phyloP scores from a whole-genome alignment of 208 protist species.

The Crithidia fasciculata region DNA sequence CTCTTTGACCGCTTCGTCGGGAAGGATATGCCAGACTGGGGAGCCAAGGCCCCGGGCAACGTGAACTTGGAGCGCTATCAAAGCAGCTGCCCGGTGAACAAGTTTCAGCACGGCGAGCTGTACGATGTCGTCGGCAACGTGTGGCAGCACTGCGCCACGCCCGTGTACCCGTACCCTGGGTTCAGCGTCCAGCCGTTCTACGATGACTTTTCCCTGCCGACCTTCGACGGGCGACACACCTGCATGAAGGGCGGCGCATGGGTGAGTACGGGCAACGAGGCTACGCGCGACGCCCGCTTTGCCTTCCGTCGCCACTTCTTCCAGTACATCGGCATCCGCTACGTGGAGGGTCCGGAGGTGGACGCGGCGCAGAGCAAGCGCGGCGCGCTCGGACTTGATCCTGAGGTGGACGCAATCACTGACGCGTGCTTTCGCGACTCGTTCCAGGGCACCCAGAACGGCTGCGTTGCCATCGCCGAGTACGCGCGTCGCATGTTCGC shows the following conservation, averaged over 20 bases:
- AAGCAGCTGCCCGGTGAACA: slow-evolving; percentile 85
- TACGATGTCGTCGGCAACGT: slow-evolving; percentile 96
- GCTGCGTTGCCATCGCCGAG: slow-evolving; percentile 74
- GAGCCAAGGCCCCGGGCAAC: slow-evolving; percentile 76
- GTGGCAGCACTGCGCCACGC: slow-evolving; percentile 95
- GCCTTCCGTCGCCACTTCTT: slow-evolving; percentile 97
- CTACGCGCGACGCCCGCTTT: slow-evolving; percentile 92
- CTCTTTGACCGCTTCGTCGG: slow-evolving; percentile 83
- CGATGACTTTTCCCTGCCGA: slow-evolving; percentile 97
- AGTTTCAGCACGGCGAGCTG: slow-evolving; percentile 80
- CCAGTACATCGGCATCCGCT: slow-evolving; percentile 94
- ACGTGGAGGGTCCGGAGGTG: slow-evolving; percentile 80
- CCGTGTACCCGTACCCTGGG: slow-evolving; percentile 88
- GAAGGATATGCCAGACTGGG: slow-evolving; percentile 82
- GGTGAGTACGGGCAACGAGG: slow-evolving; percentile 95
- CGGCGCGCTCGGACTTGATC: slow-evolving; percentile 66
- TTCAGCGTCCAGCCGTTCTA: slow-evolving; percentile 95
- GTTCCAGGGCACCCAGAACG: slow-evolving; percentile 70
- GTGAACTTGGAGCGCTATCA: slow-evolving; percentile 89
- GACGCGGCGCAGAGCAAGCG: slow-evolving; percentile 29
- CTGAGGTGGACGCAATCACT: slow-evolving; percentile 79
- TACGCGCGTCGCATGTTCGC: slow-evolving; percentile 54
- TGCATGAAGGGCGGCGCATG: slow-evolving; percentile 96
- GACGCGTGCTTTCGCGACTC: slow-evolving; percentile 73
- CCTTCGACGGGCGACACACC: slow-evolving; percentile 94